A percentile compares a stretch with the other conserved stretches of the same genome.
These are phyloP conservation scores for Cryphonectria parasitica DNA, from an alignment of 2,329 filamentous ascomycete species.

Conservation along the genomic window DNA sequence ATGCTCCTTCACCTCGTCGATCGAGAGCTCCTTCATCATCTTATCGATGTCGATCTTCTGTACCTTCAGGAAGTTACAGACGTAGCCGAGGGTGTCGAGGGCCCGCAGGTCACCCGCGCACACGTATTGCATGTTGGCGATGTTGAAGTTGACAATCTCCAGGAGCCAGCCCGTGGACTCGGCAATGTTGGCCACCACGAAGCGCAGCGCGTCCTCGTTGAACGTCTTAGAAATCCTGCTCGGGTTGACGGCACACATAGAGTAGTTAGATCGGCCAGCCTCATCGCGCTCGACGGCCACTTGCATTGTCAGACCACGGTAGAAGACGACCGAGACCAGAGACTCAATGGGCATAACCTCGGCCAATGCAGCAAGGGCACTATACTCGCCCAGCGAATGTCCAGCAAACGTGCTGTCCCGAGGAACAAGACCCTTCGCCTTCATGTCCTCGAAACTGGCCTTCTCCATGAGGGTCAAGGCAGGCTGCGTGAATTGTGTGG, in stretches of 20 bases:
- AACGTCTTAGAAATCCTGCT: slow-evolving; percentile 98
- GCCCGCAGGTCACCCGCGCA: slow-evolving; percentile 72
- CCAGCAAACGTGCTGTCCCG: slow-evolving; percentile 96
- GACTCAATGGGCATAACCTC: slow-evolving; percentile 99
- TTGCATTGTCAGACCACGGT: slow-evolving; percentile 98
- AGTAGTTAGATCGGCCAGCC: slow-evolving; percentile 92
- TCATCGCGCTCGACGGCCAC: slow-evolving; percentile 97
- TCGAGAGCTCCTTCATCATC: slow-evolving; percentile 80
- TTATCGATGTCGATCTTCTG: slow-evolving; percentile 97
- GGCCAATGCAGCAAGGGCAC: slow-evolving; percentile 89
- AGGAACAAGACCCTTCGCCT: slow-evolving; percentile 92
- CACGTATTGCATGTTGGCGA: slow-evolving; percentile 76
- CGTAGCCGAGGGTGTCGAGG: slow-evolving; percentile 73
- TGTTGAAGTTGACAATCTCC: slow-evolving; percentile 98
- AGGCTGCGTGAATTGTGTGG: slow-evolving; percentile 98
- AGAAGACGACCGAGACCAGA: slow-evolving; percentile 97
- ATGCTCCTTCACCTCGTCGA: slow-evolving; percentile 90
- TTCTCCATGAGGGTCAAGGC: slow-evolving; percentile 99
- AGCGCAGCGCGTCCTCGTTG: slow-evolving; percentile 95
- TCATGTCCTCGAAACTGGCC: slow-evolving; percentile 99
- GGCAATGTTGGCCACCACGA: slow-evolving; percentile 92
- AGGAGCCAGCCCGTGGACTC: slow-evolving; percentile 94
- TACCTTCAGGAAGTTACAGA: slow-evolving; percentile 93
- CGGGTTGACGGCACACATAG: slow-evolving; percentile 98
- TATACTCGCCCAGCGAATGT: slow-evolving; percentile 98